Conservation (phyloP, 2,329 filamentous ascomycete species). For the Corynespora cassiicola region DNA sequence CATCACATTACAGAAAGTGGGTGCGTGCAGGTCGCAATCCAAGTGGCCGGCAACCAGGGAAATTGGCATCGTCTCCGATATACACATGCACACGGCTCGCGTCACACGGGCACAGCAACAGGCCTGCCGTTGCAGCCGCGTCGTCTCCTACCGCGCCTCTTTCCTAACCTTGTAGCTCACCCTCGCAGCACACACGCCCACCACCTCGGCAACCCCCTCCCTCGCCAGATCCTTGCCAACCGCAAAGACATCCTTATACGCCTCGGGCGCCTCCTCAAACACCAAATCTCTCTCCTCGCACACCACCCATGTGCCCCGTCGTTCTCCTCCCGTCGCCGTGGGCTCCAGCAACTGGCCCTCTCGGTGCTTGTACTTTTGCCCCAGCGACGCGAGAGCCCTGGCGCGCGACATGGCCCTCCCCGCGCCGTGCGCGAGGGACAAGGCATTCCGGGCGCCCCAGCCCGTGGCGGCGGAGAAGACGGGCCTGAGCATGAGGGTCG, state of each 20-base stretch:
- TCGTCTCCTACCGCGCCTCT: slow-evolving; percentile 22
- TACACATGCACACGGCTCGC: no score
- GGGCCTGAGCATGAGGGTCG: slow-evolving; percentile 45
- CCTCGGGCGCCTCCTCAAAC: slow-evolving; percentile 48
- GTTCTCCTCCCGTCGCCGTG: slow-evolving; percentile 9
- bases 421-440: slow-evolving; percentile 47
- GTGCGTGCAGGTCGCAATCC: no score
- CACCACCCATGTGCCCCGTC: slow-evolving; percentile 44
- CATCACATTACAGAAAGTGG: no score
- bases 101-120: no score
- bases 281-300: slow-evolving; percentile 47
- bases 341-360: slow-evolving; percentile 35
- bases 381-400: slow-evolving; percentile 38
- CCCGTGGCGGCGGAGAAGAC: slow-evolving; percentile 32
- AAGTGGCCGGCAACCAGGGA: no score
- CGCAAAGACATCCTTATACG: slow-evolving; percentile 46
- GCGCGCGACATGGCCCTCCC: slow-evolving; percentile 46
- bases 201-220: slow-evolving; percentile 36
- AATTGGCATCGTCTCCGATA: no score
- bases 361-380: slow-evolving; percentile 44
- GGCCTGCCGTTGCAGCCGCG: no score
- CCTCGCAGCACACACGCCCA: slow-evolving; percentile 41
- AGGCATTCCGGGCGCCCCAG: slow-evolving; percentile 38
- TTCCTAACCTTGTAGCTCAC: slow-evolving; percentile 49
- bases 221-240: slow-evolving; percentile 44